Evolutionary conservation across 306 rosid species (phyloP).

Genomic region (Gynostemma pentaphyllum): DNA sequence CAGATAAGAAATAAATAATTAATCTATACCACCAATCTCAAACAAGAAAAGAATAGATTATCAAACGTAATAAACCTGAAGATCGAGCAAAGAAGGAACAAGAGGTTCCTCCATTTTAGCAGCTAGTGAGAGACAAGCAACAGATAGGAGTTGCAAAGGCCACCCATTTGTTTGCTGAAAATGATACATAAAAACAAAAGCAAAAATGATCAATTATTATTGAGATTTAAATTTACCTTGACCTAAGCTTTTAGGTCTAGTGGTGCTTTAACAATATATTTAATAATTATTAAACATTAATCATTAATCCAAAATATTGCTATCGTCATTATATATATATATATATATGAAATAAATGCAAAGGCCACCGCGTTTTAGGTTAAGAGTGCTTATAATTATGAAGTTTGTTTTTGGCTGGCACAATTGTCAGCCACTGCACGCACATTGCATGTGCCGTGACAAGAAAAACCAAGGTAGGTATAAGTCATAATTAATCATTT

Average conservation of each 20-base stretch:
- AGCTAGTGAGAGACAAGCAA: slow-evolving; percentile 89
- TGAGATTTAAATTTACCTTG: too few species aligned
- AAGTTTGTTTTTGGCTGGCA: slow-evolving; percentile 13
- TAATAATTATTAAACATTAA: neutral
- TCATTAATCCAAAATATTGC: neutral
- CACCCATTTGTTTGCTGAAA: slow-evolving; percentile 75
- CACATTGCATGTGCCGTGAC: slow-evolving; percentile 27
- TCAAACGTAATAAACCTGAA: slow-evolving; percentile 43
- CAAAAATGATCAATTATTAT: neutral
- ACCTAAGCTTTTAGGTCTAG: too few species aligned
- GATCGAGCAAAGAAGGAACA: slow-evolving; percentile 80
- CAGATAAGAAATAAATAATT: neutral
- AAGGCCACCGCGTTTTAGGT: neutral
- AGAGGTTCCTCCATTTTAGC: slow-evolving; percentile 98
- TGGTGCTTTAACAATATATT: too few species aligned
- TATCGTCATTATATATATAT: neutral
- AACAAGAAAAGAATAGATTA: neutral
- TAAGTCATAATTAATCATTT: too few species aligned
- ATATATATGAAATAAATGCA: neutral
- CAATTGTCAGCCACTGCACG: slow-evolving; percentile 13
- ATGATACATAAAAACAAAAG: slow-evolving; percentile 8
- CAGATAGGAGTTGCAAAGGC: slow-evolving; percentile 85
- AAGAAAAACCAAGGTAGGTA: slow-evolving; percentile 5
- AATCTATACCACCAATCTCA: neutral
- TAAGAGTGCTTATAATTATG: neutral